Percentiles rank a stretch among this genome's conserved stretches.
These are phyloP conservation scores for Triadica sebifera DNA, from an alignment of 345 rosid species.

Conservation along the genomic window DNA sequence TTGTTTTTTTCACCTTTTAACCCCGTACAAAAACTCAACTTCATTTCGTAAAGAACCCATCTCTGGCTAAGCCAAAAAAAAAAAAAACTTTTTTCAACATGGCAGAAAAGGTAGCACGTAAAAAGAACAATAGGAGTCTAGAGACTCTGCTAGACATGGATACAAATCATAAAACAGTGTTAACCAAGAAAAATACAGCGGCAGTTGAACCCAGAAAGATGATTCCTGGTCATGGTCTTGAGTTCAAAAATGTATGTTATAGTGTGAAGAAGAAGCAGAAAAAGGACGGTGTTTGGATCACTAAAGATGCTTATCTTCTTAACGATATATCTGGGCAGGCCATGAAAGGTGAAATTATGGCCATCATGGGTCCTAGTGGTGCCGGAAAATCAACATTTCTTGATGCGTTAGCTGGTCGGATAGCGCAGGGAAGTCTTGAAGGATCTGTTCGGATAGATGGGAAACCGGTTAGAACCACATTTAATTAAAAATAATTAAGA, in stretches of 20 bases:
- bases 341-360: slow-evolving; percentile 65
- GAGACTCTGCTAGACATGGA: slow-evolving; percentile 52
- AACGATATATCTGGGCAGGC: slow-evolving; percentile 76
- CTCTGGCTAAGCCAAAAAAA: background rate
- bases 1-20: background rate
- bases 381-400: slow-evolving; percentile 90
- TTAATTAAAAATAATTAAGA: too few relatives aligned
- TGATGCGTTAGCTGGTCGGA: slow-evolving; percentile 82
- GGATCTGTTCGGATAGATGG: slow-evolving; percentile 74
- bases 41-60: background rate
- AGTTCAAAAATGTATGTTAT: slow-evolving; percentile 55
- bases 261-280: slow-evolving; percentile 55
- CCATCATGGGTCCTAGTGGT: slow-evolving; percentile 83
- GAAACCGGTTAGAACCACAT: slow-evolving; percentile 40
- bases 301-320: slow-evolving; percentile 58
- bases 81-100: slow-evolving; percentile 1
- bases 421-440: slow-evolving; percentile 65
- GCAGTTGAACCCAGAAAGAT: slow-evolving; percentile 22
- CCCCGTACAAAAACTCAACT: background rate
- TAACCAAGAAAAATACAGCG: slow-evolving; percentile 1
- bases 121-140: slow-evolving; percentile 36
- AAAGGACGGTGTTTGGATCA: slow-evolving; percentile 52
- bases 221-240: slow-evolving; percentile 52
- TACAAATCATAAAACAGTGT: slow-evolving; percentile 15
- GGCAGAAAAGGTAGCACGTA: slow-evolving; percentile 27